These are phyloP conservation scores for Gentiana macrophylla DNA, from an alignment of 257 asterid species.

Conservation along the genomic window DNA sequence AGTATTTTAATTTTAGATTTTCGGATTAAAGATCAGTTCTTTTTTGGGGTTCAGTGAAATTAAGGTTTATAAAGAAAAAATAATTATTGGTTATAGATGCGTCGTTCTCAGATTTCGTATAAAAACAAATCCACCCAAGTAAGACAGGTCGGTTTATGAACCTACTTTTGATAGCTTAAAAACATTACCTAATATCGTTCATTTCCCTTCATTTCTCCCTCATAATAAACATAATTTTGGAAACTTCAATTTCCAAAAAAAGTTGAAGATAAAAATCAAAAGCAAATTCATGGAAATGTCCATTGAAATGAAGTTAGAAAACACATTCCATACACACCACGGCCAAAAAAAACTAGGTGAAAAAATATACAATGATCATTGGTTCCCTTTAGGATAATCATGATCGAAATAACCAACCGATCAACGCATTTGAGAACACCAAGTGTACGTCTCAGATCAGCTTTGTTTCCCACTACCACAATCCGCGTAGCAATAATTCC, in stretches of 20 bases:
- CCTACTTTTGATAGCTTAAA: slow-evolving; percentile 9
- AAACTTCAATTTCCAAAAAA: slow-evolving; percentile 8
- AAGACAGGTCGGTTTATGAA: too few species aligned
- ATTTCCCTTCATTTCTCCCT: slow-evolving; percentile 16
- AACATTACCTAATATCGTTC: slow-evolving; percentile 6
- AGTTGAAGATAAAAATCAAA: slow-evolving; percentile 5
- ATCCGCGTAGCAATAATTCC: slow-evolving; percentile 15
- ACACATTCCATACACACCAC: slow-evolving; percentile 23
- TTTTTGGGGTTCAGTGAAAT: too few species aligned
- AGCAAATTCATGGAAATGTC: not conserved
- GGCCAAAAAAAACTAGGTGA: not conserved
- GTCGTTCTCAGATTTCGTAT: too few species aligned
- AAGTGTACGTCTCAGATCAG: slow-evolving; percentile 24
- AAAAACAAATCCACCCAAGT: too few species aligned
- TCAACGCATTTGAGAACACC: slow-evolving; percentile 12
- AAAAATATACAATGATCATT: slow-evolving; percentile 1
- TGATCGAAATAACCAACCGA: slow-evolving; percentile 20
- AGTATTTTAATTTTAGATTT: too few species aligned
- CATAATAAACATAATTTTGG: slow-evolving; percentile 21
- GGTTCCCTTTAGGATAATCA: slow-evolving; percentile 10
- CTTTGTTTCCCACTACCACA: too few species aligned
- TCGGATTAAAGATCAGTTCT: too few species aligned
- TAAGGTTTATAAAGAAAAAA: too few species aligned
- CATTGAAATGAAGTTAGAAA: slow-evolving; percentile 19
- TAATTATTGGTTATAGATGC: too few species aligned